These are phyloP conservation scores for Ophiocordyceps unilateralis DNA, from an alignment of 2,329 filamentous ascomycete species.

Conservation along the genomic window DNA sequence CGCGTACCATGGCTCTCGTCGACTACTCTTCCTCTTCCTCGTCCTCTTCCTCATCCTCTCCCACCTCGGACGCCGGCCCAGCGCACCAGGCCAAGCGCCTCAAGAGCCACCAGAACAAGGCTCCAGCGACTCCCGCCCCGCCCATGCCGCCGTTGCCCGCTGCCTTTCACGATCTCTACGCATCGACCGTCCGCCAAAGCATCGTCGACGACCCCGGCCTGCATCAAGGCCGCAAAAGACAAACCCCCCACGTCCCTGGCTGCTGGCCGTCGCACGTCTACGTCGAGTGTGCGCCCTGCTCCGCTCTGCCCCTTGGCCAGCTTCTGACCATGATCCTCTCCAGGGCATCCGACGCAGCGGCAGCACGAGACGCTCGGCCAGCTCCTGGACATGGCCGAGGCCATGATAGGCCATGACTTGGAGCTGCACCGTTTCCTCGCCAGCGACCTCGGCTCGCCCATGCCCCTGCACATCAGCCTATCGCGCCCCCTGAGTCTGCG, in stretches of 20 bases:
- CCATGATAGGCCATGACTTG: conserved; percentile 13
- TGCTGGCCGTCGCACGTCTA: conserved; percentile 92
- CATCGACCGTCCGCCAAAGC: conserved; percentile 60
- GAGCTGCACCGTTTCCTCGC: conserved; percentile 51
- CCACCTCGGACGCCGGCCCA: conserved; percentile 8
- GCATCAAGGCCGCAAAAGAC: conserved; percentile 70
- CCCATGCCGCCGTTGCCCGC: conserved; percentile 57
- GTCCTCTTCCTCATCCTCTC: conserved; percentile 15
- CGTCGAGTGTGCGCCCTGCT: conserved; percentile 60
- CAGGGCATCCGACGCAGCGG: conserved; percentile 35
- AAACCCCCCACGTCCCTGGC: conserved; percentile 68
- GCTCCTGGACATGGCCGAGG: conserved; percentile 22
- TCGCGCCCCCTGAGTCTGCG: conserved; percentile 64
- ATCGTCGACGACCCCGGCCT: conserved; percentile 67
- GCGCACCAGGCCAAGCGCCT: conserved; percentile 9
- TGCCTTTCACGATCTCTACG: conserved; percentile 78
- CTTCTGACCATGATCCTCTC: not conserved
- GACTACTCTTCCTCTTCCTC: conserved; percentile 43
- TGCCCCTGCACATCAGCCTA: conserved; percentile 80
- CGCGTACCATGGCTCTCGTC: conserved; percentile 38
- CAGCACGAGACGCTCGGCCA: conserved; percentile 29
- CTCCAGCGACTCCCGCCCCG: conserved; percentile 4
- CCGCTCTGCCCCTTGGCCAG: too few species aligned
- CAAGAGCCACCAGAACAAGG: conserved; percentile 1
- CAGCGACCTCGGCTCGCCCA: conserved; percentile 59